These are phyloP conservation scores for Gaeumannomyces sp. DNA, from an alignment of 2,329 filamentous ascomycete genomes.

Conservation along the genomic window DNA sequence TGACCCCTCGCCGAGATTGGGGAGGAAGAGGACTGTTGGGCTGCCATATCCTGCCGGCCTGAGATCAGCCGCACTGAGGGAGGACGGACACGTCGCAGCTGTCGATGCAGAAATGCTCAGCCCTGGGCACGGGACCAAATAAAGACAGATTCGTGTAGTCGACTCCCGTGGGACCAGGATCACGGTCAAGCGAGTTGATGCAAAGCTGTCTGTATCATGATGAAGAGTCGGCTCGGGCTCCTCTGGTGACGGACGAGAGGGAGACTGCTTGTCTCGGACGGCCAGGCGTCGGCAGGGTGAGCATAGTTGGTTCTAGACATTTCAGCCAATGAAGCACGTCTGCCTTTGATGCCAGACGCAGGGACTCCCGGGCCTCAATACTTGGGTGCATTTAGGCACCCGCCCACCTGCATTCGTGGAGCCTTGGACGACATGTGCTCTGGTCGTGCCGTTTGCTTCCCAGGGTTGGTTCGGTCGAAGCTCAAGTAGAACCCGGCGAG, in stretches of 20 bases:
- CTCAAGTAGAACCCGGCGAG: too few species aligned
- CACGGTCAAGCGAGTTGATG: background rate
- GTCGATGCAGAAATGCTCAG: background rate
- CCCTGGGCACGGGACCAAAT: too few species aligned
- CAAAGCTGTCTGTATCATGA: background rate
- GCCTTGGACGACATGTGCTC: too few species aligned
- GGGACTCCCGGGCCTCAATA: background rate
- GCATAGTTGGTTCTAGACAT: background rate
- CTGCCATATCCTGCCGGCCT: conserved; percentile 79
- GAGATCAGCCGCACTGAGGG: conserved; percentile 21
- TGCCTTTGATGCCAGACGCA: background rate
- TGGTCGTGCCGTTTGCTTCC: background rate
- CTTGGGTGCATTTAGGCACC: background rate
- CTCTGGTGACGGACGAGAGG: too few species aligned
- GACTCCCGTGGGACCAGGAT: background rate
- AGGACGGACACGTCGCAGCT: background rate
- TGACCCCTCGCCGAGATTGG: conserved; percentile 74
- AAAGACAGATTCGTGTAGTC: background rate
- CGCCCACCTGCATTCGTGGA: background rate
- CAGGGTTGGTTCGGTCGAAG: too few species aligned
- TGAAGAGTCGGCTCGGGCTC: too few species aligned
- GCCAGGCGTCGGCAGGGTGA: background rate
- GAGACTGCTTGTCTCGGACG: too few species aligned
- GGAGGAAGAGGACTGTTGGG: conserved; percentile 81
- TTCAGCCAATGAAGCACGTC: background rate